Evolutionary conservation across 208 protist species (phyloP).

Genomic region (Herpetomonas muscarum): DNA sequence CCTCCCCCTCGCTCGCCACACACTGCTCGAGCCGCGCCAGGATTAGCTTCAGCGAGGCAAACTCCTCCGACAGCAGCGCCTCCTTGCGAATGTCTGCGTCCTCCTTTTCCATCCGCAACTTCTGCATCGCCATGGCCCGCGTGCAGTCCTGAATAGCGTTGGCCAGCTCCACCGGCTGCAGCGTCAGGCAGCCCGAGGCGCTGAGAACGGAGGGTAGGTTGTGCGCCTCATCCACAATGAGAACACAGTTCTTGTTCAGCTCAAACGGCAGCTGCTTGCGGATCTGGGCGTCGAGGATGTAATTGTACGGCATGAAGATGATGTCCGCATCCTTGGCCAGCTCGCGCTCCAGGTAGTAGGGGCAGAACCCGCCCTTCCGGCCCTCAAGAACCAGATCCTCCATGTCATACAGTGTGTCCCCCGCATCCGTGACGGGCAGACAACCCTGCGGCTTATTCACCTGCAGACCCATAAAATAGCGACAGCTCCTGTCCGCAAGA

Average conservation of each 20-base stretch:
- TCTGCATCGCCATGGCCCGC: slow-evolving; percentile 60
- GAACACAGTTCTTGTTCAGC: slow-evolving; percentile 60
- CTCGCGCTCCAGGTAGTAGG: slow-evolving; percentile 93
- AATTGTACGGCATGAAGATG: slow-evolving; percentile 99
- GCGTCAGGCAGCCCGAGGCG: slow-evolving; percentile 46
- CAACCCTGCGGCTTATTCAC: slow-evolving; percentile 10
- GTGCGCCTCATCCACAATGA: slow-evolving; percentile 98
- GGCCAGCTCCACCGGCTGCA: slow-evolving; percentile 64
- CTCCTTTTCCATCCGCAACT: slow-evolving; percentile 19
- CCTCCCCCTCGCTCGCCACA: slow-evolving; percentile 29
- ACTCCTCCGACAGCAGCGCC: slow-evolving; percentile 49
- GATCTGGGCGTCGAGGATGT: slow-evolving; percentile 91
- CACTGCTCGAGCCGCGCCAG: slow-evolving; percentile 47
- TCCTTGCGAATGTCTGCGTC: slow-evolving; percentile 11
- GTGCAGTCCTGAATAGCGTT: slow-evolving; percentile 80
- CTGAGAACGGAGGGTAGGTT: slow-evolving; percentile 89
- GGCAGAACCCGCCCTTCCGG: slow-evolving; percentile 82
- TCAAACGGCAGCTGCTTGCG: slow-evolving; percentile 86
- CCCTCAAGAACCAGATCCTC: slow-evolving; percentile 91
- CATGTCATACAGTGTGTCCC: slow-evolving; percentile 84
- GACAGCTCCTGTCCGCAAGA: slow-evolving; percentile 61
- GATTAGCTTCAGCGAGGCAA: slow-evolving; percentile 75
- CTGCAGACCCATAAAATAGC: slow-evolving; percentile 65
- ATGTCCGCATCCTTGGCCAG: slow-evolving; percentile 84
- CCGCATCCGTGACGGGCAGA: slow-evolving; percentile 15